phyloP scores from a whole-genome alignment of 2,329 filamentous ascomycete species.

The Metarhizium anisopliae region DNA sequence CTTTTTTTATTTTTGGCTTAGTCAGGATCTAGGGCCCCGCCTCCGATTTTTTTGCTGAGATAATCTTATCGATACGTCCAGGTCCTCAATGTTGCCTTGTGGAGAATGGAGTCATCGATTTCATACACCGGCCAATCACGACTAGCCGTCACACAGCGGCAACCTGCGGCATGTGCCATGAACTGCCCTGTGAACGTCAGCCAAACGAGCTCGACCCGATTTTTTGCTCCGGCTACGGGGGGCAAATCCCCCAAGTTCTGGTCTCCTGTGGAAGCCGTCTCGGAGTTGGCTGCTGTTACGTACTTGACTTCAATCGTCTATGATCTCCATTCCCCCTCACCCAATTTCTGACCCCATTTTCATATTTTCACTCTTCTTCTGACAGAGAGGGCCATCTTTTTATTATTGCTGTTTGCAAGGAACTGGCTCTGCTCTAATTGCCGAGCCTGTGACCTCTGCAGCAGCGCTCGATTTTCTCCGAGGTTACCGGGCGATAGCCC shows the following conservation, averaged over 20 bases:
- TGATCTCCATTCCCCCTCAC: neutral
- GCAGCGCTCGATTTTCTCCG: neutral
- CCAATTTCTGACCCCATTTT: neutral
- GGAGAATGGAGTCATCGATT: too few species aligned
- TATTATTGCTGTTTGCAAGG: slow-evolving; percentile 1
- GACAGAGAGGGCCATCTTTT: neutral
- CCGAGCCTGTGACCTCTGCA: neutral
- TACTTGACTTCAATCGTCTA: neutral
- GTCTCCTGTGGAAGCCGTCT: too few species aligned
- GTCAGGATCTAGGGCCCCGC: neutral
- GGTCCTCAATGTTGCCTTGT: neutral
- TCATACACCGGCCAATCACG: too few species aligned
- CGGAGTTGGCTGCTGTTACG: neutral
- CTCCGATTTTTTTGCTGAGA: neutral
- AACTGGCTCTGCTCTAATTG: slow-evolving; percentile 1
- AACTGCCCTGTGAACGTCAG: neutral
- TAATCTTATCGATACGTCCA: neutral
- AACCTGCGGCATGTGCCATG: too few species aligned
- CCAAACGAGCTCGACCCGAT: neutral
- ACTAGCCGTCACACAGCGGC: too few species aligned
- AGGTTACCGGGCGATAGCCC: neutral
- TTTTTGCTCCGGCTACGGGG: slow-evolving; percentile 6
- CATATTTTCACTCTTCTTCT: neutral
- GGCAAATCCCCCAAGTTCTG: slow-evolving; percentile 4
- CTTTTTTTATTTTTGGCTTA: neutral